Evolutionary conservation across 768 basidiomycete species (phyloP), one percentile per base, ranked within the genome.

Genomic region (Royoungia palumana): DNA sequence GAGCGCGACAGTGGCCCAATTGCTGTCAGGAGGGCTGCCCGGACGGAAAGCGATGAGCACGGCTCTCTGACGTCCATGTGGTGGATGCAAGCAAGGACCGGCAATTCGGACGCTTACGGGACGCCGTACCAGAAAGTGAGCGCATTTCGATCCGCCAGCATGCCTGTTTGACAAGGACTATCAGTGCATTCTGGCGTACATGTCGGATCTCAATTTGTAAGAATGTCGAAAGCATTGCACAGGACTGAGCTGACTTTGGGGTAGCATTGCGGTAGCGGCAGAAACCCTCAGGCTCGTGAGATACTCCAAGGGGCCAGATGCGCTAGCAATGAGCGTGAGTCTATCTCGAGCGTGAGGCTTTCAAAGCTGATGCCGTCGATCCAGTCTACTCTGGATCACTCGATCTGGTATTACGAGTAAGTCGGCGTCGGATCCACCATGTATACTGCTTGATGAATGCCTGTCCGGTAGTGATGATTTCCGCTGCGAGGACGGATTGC

Each of bases 161-260:
- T 46, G 30, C 45, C 35, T 37, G 37, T 37, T 35, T 56, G 50
- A 47, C 36, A 37, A 25, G 44, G n/a, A 22, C 19, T 40, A 35
- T 13, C 41, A 89, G 87, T 89, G 86, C 60, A 89, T 91, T 44
- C 68, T 92, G 44, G 78, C 81, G 19, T 93, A 90, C 57, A 72
- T 89, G 38, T 90, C 89, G 5, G 89, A 93, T 63, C 61, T 87
- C 19, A 74, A 83, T 56, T 85, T 93, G 90, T 90, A 63, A 36
- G 85, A 70, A 16, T 47, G 48, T 9, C 35, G 32, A 38, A 40
- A 50, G 36, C n/a, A 17, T 24, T 19, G 20, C 34, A 41, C n/a
- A 24, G 24, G 40, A 17, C 35, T 16, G 39, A 12, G 41, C 30
- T 51, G 53, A 56, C 56, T 19, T 17, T 40, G 39, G 39, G 28